Conservation (phyloP, 2,329 filamentous ascomycete species). For the Hypoxylon rubiginosum region DNA sequence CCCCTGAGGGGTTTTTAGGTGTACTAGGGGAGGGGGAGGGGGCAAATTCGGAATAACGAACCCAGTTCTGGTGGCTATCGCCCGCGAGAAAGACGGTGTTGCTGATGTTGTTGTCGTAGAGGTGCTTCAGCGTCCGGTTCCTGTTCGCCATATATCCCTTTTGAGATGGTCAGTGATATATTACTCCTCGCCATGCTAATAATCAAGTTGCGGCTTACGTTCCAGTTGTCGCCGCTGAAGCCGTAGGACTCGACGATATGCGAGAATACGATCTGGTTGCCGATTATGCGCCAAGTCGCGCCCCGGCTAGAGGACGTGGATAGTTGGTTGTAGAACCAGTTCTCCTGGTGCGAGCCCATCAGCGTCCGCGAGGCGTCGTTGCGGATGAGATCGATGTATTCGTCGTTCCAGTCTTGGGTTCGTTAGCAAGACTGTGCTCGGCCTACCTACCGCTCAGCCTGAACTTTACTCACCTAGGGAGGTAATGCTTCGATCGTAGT, state of each 20-base stretch:
- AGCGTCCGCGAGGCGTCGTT: constrained; percentile 76
- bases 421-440: not conserved
- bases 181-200: not conserved
- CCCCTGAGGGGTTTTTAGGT: not conserved
- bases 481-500: constrained; percentile 77
- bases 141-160: constrained; percentile 78
- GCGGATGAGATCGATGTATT: constrained; percentile 71
- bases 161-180: constrained; percentile 55
- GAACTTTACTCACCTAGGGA: constrained; percentile 49
- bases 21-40: not conserved
- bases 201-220: constrained; percentile 44
- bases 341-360: constrained; percentile 80
- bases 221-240: constrained; percentile 54
- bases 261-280: constrained; percentile 78
- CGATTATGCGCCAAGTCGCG: constrained; percentile 78
- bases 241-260: constrained; percentile 58
- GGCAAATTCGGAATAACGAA: constrained; percentile 41
- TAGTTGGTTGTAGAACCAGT: constrained; percentile 77
- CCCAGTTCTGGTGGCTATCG: constrained; percentile 77
- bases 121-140: constrained; percentile 76
- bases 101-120: constrained; percentile 76
- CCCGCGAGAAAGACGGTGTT: constrained; percentile 82
- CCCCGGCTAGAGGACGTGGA: constrained; percentile 71
- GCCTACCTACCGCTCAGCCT: not conserved
- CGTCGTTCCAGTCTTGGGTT: constrained; percentile 69